phyloP scores from a whole-genome alignment of 768 basidiomycete species.

The Lentinula detonsa region DNA sequence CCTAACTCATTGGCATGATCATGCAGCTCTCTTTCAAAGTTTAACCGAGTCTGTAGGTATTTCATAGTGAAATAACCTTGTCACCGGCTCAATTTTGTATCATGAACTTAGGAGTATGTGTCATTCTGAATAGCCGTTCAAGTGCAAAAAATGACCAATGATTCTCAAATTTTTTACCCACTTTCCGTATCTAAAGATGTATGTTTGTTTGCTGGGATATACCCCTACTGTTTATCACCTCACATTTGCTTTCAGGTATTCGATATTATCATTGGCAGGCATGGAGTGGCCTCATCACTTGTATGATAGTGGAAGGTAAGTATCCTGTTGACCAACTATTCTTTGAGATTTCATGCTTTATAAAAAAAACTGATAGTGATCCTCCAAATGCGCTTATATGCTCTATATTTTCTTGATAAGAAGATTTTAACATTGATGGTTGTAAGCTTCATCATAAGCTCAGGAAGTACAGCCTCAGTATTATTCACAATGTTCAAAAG shows the following conservation, averaged over 20 bases:
- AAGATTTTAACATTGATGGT: conserved; percentile 42
- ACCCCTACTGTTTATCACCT: too few relatives aligned
- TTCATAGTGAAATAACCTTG: conserved; percentile 9
- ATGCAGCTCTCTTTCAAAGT: neutral
- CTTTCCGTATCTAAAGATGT: neutral
- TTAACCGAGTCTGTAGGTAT: conserved; percentile 23
- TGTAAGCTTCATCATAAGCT: conserved; percentile 29
- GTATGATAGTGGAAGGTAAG: conserved; percentile 50
- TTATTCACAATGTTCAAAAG: conserved; percentile 26
- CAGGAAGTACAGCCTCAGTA: conserved; percentile 35
- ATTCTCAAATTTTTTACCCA: too few relatives aligned
- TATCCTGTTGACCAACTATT: too few relatives aligned
- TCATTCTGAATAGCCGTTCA: neutral
- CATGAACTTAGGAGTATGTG: neutral
- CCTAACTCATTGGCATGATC: too few relatives aligned
- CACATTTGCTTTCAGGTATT: conserved; percentile 21
- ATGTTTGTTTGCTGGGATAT: neutral
- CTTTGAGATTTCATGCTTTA: too few relatives aligned
- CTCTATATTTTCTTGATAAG: conserved; percentile 49
- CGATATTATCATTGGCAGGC: conserved; percentile 56
- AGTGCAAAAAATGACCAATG: too few relatives aligned
- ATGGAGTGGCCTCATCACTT: conserved; percentile 48
- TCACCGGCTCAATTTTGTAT: neutral
- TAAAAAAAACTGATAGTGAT: too few relatives aligned
- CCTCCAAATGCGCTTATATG: conserved; percentile 38